phyloP scores from a whole-genome alignment of 129 eudicot species.

The Lactuca saligna region DNA sequence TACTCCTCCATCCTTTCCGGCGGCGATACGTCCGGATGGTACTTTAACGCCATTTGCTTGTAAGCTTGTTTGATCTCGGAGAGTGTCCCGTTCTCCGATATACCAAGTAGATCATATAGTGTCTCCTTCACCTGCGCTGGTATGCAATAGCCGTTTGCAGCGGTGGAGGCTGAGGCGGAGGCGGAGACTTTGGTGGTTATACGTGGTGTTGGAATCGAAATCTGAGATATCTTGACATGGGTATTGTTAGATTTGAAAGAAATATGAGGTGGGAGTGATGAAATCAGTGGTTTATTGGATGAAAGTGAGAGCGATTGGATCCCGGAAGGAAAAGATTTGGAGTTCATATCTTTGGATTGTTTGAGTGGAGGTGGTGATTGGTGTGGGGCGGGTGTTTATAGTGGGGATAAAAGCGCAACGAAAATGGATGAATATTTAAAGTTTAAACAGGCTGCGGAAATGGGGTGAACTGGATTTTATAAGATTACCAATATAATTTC shows the following conservation, averaged over 20 bases:
- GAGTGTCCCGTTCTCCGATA: conserved; percentile 37
- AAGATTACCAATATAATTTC: too few relatives aligned
- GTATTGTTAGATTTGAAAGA: conserved; percentile 7
- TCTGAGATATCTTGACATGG: neutral
- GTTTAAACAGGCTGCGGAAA: too few relatives aligned
- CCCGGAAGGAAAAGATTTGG: conserved; percentile 13
- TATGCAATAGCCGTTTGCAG: neutral
- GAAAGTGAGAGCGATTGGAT: conserved; percentile 11
- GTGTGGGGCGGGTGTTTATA: conserved; percentile 11
- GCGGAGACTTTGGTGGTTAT: conserved; percentile 16
- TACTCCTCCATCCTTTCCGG: conserved; percentile 44
- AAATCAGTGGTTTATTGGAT: conserved; percentile 6
- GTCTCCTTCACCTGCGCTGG: conserved; percentile 18
- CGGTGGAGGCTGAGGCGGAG: conserved; percentile 15
- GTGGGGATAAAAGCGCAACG: conserved; percentile 16
- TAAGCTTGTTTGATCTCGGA: conserved; percentile 57
- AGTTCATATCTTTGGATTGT: conserved; percentile 18
- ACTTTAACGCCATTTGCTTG: conserved; percentile 53
- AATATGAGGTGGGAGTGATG: conserved; percentile 2
- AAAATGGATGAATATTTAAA: neutral
- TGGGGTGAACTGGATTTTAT: too few relatives aligned
- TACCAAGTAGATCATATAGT: conserved; percentile 52
- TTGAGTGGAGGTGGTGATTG: neutral
- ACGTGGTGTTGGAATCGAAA: conserved; percentile 16
- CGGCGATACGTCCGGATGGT: conserved; percentile 63